Conservation (phyloP, 177 flowering plant species). For the Tripterygium wilfordii region DNA sequence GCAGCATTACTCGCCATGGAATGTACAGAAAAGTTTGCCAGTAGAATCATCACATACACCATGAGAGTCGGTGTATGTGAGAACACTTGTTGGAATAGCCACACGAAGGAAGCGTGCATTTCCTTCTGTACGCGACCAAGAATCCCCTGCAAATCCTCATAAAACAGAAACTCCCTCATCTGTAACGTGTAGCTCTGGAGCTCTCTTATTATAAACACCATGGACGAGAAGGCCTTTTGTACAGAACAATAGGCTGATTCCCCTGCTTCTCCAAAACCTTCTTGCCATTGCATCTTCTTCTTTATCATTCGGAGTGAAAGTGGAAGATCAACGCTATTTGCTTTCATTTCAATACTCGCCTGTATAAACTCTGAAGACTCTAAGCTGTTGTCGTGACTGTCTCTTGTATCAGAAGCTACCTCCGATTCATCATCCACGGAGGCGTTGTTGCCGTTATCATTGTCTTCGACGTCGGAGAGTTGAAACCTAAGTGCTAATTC, state of each 20-base stretch:
- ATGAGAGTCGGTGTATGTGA: conserved; percentile 90
- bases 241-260: conserved; percentile 74
- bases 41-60: conserved; percentile 90
- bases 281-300: conserved; percentile 56
- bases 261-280: conserved; percentile 49
- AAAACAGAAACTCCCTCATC: conserved; percentile 56
- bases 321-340: conserved; percentile 79
- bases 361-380: too few species aligned
- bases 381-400: neutral
- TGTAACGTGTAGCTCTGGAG: conserved; percentile 69
- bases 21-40: conserved; percentile 84
- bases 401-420: conserved; percentile 4
- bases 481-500: conserved; percentile 54
- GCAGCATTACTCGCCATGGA: conserved; percentile 57
- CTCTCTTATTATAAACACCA: conserved; percentile 91
- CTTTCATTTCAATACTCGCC: conserved; percentile 59
- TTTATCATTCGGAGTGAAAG: conserved; percentile 69
- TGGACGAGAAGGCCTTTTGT: conserved; percentile 78
- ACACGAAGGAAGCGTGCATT: conserved; percentile 83
- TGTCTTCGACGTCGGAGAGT: conserved; percentile 27
- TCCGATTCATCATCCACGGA: conserved; percentile 13
- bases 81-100: conserved; percentile 89
- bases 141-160: conserved; percentile 67
- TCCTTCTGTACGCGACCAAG: conserved; percentile 63
- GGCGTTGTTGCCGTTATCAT: neutral